These are phyloP conservation scores for Gracilaria vermiculophylla DNA, from an alignment of 23 red algal genomes.

Conservation along the genomic window DNA sequence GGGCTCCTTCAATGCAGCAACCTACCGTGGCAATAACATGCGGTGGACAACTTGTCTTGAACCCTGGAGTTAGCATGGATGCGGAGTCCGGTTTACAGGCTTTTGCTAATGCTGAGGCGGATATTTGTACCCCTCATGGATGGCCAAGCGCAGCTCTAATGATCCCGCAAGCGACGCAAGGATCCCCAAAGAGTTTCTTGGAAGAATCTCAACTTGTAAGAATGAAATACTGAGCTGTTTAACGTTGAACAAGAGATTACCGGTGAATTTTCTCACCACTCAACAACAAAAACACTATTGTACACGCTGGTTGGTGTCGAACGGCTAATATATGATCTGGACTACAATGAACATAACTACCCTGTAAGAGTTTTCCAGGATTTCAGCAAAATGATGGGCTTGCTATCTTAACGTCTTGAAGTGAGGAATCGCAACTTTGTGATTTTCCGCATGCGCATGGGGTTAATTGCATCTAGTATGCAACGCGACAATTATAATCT, in stretches of 20 bases:
- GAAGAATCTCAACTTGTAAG: not conserved
- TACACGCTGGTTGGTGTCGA: not conserved
- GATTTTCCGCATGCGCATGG: not conserved
- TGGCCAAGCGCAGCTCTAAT: not conserved
- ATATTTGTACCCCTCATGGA: not conserved
- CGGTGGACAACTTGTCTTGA: not conserved
- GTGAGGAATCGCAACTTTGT: not conserved
- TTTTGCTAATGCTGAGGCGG: not conserved
- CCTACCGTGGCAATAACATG: not conserved
- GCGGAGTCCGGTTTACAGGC: not conserved
- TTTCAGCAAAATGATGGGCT: not conserved
- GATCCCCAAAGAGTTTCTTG: not conserved
- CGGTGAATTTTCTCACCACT: not conserved
- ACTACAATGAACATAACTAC: not conserved
- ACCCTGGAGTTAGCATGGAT: not conserved
- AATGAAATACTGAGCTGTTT: slow-evolving; percentile 1
- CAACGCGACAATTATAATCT: slow-evolving; percentile 6
- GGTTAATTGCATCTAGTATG: not conserved
- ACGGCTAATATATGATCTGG: not conserved
- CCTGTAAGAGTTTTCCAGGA: not conserved
- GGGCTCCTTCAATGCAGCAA: not conserved
- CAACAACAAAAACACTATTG: not conserved
- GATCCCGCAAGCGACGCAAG: not conserved
- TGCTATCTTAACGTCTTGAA: not conserved
- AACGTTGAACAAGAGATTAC: not conserved